Conservation (phyloP, 345 rosid genomes). For the Aquilaria yunnanensis region DNA sequence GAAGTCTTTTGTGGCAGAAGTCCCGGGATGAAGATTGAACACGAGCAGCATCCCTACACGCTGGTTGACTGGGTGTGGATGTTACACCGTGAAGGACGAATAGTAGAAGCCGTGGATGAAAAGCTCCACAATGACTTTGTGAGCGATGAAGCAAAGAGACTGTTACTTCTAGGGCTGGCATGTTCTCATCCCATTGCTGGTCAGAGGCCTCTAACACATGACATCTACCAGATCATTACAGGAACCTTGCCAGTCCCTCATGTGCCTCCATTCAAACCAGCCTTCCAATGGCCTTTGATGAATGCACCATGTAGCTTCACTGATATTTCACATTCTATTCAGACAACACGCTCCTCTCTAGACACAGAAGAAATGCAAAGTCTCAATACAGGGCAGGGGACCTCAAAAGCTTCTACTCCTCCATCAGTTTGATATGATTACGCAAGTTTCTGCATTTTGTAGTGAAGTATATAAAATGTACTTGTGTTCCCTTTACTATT, state of each 20-base stretch:
- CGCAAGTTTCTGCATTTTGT: too few relatives aligned
- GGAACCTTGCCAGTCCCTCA: conserved; percentile 28
- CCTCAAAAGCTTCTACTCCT: too few relatives aligned
- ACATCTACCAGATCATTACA: conserved; percentile 26
- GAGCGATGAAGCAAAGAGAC: conserved; percentile 25
- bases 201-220: conserved; percentile 28
- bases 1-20: conserved; percentile 35
- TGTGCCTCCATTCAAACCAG: conserved; percentile 36
- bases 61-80: conserved; percentile 45
- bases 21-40: conserved; percentile 23
- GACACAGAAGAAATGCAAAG: background rate
- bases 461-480: too few relatives aligned
- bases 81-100: conserved; percentile 29
- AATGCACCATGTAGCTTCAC: background rate
- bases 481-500: too few relatives aligned
- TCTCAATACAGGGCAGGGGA: too few relatives aligned
- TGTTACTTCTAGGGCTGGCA: conserved; percentile 36
- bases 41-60: conserved; percentile 14
- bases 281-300: conserved; percentile 29
- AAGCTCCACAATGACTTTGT: conserved; percentile 16
- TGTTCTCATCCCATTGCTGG: conserved; percentile 36
- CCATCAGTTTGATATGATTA: too few relatives aligned
- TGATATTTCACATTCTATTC: conserved; percentile 1
- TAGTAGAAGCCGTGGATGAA: conserved; percentile 31
- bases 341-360: conserved; percentile 12